These are phyloP conservation scores for Solidago caesia DNA, from an alignment of 129 eudicot genomes.

Conservation along the genomic window DNA sequence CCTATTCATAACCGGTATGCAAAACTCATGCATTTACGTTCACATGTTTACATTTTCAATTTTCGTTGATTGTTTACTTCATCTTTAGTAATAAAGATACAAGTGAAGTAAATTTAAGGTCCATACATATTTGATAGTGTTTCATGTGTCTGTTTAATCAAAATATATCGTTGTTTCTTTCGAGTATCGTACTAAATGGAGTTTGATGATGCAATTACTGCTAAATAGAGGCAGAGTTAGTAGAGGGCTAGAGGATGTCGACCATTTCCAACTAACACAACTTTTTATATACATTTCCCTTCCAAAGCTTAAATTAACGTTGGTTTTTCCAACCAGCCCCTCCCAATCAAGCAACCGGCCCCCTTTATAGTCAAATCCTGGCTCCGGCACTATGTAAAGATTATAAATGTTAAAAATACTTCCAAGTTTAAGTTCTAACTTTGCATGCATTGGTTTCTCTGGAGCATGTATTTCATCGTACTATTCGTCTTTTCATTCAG, in stretches of 20 bases:
- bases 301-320: too few relatives aligned
- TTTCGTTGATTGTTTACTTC: neutral
- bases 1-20: constrained; percentile 91
- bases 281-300: too few relatives aligned
- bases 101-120: neutral
- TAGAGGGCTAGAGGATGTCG: too few relatives aligned
- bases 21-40: constrained; percentile 12
- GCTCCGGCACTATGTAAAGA: neutral
- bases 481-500: constrained; percentile 33
- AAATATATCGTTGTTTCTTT: too few relatives aligned
- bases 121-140: neutral
- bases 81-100: constrained; percentile 3
- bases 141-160: too few relatives aligned
- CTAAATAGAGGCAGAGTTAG: too few relatives aligned
- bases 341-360: too few relatives aligned
- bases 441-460: constrained; percentile 18
- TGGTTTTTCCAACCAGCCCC: too few relatives aligned
- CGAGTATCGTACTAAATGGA: too few relatives aligned
- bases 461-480: neutral
- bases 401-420: neutral
- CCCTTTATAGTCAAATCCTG: too few relatives aligned
- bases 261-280: too few relatives aligned
- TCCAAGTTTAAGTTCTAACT: neutral
- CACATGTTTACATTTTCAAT: neutral
- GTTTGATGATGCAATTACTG: too few relatives aligned